Base-by-base conservation (phyloP, 2,329 filamentous ascomycete genomes). In the Tolypocladium cylindrosporum region DNA sequence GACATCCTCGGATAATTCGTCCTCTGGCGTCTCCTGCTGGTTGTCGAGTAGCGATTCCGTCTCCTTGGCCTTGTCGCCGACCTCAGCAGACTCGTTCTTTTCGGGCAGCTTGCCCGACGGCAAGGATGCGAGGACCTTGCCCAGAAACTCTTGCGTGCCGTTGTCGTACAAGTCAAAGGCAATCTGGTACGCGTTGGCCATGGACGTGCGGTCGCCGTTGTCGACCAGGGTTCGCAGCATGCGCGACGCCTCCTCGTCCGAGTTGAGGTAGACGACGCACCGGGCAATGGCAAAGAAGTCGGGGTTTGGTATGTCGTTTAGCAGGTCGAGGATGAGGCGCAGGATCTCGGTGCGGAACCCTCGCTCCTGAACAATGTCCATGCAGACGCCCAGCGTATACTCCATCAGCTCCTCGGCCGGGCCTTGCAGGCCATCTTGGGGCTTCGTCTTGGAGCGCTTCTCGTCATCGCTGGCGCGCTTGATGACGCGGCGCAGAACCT, bases 161-260 rank as follows among this genome's bases (percentile, higher is more conserved):
- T 99, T 99, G 75, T 99, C 94, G 73, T 97, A 97, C 7, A 99
- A 81, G 68, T 99, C 94, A 68, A 99, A 99, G 1, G 93, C 94
- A 58, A 99, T 96, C 71, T 99, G 94, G 72, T 97, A 99, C 21
- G 94, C 94, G 55, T 90, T 88, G 24, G 92, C 89, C 19, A 90
- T 83, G 0, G 91, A 91, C 60, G 85, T 85, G 55, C 85, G 80
- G 64, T 96, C 90, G 7, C 86, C 90, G 63, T 89, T 89, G 61
- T 88, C 81, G 11, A 97, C 87, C 27, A 99, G 81, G 64, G 90
- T 87, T 55, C 83, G 83, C 48, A 99, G 83, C 74, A 99, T 92
- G 61, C 84, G 84, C 11, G 91, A 92, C 0, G 94, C 94, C 78
- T 97, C 88, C 54, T 90, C 87, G 68, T 97, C 88, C 64, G 96